Conservation (phyloP, 2,329 filamentous ascomycete species). For the Fusarium graminum region DNA sequence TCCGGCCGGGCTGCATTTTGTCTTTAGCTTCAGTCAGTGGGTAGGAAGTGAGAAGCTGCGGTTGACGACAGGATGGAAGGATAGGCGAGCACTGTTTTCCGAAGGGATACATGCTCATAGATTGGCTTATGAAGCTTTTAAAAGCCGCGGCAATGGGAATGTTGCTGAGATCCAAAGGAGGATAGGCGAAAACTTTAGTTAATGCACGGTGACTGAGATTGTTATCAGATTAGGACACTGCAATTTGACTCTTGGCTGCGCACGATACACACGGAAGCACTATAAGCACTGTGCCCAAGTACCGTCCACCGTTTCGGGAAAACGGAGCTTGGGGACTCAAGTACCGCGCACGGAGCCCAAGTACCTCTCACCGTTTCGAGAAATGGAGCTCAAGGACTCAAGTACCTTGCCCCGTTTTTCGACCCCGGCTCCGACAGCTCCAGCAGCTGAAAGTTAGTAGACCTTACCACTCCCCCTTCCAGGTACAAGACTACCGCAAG, state of each 20-base stretch:
- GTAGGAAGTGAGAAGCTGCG: slow-evolving; percentile 59
- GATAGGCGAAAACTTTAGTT: slow-evolving; percentile 22
- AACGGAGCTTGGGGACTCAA: too few species aligned
- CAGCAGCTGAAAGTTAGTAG: background rate
- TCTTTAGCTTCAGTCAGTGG: slow-evolving; percentile 59
- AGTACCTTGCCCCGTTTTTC: background rate
- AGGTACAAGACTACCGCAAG: too few species aligned
- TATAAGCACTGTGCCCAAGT: background rate
- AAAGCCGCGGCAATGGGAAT: slow-evolving; percentile 27
- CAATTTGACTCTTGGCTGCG: too few species aligned
- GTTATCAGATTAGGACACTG: too few species aligned
- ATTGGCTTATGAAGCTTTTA: slow-evolving; percentile 54
- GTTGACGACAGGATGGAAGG: slow-evolving; percentile 57
- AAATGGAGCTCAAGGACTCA: background rate
- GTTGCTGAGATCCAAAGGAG: slow-evolving; percentile 28
- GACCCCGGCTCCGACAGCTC: background rate
- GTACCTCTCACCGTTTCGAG: background rate
- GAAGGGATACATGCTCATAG: slow-evolving; percentile 55
- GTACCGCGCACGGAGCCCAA: background rate
- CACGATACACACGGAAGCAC: background rate
- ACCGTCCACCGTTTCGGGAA: too few species aligned
- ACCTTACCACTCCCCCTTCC: too few species aligned
- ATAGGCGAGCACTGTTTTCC: slow-evolving; percentile 54
- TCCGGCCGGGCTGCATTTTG: slow-evolving; percentile 37
- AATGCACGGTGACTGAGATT: background rate